A percentile compares a stretch with the other conserved stretches of the same genome.
phyloP scores from a whole-genome alignment of 2,329 filamentous ascomycete genomes.

The Verruconis gallopava region DNA sequence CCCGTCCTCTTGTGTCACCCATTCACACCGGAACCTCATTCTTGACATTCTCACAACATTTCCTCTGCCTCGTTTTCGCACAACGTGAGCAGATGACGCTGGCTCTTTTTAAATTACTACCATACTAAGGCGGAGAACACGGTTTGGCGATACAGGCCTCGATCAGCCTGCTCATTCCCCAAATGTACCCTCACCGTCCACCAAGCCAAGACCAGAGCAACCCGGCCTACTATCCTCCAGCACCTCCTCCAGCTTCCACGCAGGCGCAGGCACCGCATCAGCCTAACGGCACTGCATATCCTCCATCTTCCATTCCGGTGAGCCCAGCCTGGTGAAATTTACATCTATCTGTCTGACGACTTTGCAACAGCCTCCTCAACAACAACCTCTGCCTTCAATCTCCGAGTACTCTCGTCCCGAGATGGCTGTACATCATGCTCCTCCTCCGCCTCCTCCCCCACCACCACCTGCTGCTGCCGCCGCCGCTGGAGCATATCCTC shows the following conservation, averaged over 20 bases:
- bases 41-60: too few relatives aligned
- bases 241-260: slow-evolving; percentile 3
- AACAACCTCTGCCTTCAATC: slow-evolving; percentile 2
- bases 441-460: slow-evolving; percentile 23
- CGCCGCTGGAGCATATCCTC: slow-evolving; percentile 8
- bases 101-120: background rate
- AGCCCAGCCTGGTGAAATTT: background rate
- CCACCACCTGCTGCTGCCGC: slow-evolving; percentile 13
- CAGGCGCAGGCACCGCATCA: slow-evolving; percentile 11
- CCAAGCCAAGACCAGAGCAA: slow-evolving; percentile 25
- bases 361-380: background rate
- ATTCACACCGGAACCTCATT: too few relatives aligned
- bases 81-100: slow-evolving; percentile 6
- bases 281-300: slow-evolving; percentile 9
- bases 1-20: slow-evolving; percentile 11
- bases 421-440: slow-evolving; percentile 6
- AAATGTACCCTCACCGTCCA: slow-evolving; percentile 13
- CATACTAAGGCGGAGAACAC: slow-evolving; percentile 3
- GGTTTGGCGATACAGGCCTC: slow-evolving; percentile 5
- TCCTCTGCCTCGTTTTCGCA: background rate
- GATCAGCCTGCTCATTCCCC: slow-evolving; percentile 2
- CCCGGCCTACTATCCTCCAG: slow-evolving; percentile 19
- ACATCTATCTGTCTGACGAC: background rate
- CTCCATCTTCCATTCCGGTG: slow-evolving; percentile 9
- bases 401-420: slow-evolving; percentile 1